A percentile compares a stretch with the other conserved stretches of the same genome.
phyloP scores from a whole-genome alignment of 1,139 yeast species.

The Geotrichum bryndzae region DNA sequence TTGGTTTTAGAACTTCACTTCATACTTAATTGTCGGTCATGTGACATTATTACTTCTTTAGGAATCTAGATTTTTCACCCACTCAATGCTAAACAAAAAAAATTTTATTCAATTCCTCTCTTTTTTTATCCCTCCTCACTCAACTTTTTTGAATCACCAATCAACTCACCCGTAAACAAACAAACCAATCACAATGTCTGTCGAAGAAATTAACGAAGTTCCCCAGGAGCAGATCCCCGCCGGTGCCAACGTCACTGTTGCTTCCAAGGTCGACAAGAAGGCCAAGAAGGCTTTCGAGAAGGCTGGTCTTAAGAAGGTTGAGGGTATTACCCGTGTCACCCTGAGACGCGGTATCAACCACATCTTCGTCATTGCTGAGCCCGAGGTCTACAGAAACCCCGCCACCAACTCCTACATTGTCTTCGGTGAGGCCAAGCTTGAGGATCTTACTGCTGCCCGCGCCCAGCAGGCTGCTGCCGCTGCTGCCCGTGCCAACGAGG shows the following conservation, averaged over 20 bases:
- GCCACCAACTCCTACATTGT: constrained; percentile 69
- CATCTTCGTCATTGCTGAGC: constrained; percentile 85
- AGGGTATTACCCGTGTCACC: constrained; percentile 92
- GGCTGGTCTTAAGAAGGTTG: constrained; percentile 84
- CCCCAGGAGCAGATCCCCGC: constrained; percentile 4
- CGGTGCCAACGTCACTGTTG: constrained; percentile 66
- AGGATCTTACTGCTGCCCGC: constrained; percentile 23
- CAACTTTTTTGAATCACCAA: background rate
- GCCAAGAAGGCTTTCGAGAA: constrained; percentile 89
- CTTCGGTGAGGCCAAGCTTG: constrained; percentile 93
- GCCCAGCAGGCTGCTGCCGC: constrained; percentile 30
- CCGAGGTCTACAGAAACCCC: constrained; percentile 88
- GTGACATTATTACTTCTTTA: background rate
- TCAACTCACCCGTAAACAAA: background rate
- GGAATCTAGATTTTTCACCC: background rate
- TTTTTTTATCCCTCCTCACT: background rate
- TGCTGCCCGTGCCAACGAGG: constrained; percentile 51
- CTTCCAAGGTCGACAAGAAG: constrained; percentile 90
- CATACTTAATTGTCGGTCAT: background rate
- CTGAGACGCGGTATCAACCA: constrained; percentile 92
- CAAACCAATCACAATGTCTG: background rate
- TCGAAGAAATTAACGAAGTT: constrained; percentile 5
- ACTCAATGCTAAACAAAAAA: background rate
- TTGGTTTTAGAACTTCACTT: too few relatives aligned
- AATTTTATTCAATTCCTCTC: background rate